Evolutionary conservation across 768 basidiomycete genomes (phyloP), one percentile per base, ranked within the genome.

Genomic region (Boletales sp.): DNA sequence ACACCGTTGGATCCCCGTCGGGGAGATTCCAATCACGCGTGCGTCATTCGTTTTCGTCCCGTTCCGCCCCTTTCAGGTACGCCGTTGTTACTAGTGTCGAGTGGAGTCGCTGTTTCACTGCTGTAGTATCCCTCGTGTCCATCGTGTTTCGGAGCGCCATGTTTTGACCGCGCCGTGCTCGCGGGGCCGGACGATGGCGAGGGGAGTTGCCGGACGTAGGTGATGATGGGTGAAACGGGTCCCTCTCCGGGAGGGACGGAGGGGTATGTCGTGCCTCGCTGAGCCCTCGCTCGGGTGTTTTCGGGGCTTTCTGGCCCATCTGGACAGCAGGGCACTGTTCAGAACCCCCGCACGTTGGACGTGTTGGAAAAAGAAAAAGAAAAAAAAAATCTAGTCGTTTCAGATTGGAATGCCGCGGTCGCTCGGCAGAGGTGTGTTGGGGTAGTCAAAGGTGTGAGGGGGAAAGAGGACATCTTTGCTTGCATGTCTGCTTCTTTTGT

Each of bases 381-480:
- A n/a, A 25, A 25, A 25, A 25, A 25, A 25, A 25, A 25, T 25
- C 21, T 6, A 28, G 25, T 2, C 17, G 42, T 50, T 50, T 50
- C 42, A 44, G 36, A 17, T 30, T 5, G 17, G 17, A n/a, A 31
- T 15, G 21, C 48, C 48, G 48, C 48, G 48, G 48, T 30, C 48
- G 35, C 48, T 49, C 48, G 48, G 48, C 25, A 28, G 41, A 31
- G 35, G 28, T 18, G 13, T 19, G 14, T 28, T 28, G 25, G 25
- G 25, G 25, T 28, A 28, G 25, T 28, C 25, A 5, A 28, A 4
- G 25, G 25, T 28, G 25, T 28, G 25, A 28, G 15, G 31, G 39
- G 39, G 19, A 18, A 40, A 21, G 18, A 18, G 36, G 36, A 37
- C 18, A 37, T 37, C 25, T 28, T 28, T 28, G 25, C 25, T 28